Base-by-base conservation (phyloP, 495 filamentous ascomycete species). In the Penicillium ucsense region DNA sequence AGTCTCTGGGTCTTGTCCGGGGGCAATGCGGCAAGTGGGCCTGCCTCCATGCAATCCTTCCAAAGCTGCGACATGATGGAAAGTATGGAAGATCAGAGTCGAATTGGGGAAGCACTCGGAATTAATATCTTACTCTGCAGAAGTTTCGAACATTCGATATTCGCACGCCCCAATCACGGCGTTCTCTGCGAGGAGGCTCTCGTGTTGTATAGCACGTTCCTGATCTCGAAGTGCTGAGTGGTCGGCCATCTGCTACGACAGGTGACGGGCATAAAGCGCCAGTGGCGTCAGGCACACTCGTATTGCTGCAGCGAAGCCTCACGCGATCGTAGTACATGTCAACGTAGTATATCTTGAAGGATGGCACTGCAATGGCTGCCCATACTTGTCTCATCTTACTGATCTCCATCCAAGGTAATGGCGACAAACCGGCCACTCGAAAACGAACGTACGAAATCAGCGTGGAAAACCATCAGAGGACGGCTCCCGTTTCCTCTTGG, bases 401-500 rank as follows among this genome's bases (percentile, higher is more conserved):
- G 30, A 36, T 11, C 8, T 29, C 8, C 20, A 7, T 28, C 33
- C 31, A 5, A 11, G 43, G 43, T 28, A 8, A 45, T 45, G 43
- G 43, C 43, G 11, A 45, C 43, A 9, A 27, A 12, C 4, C 31
- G 5, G 35, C 20, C 33, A 34, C 35, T 32, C 3, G 43, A 45
- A 20, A 27, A 36, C n/a, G 43, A 45, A 28, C 29, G 10, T 8
- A 32, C 12, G 5, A 8, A 10, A 3, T 40, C 45, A 20, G 33
- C 45, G 12, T 47, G 45, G 45, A n/a, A 47, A 31, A 35, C 8
- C 12, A 40, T 47, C 5, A 34, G 9, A 28, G 12, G 27, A 5
- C 33, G 45, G 45, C 36, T 47, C 6, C 45, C 45, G 30, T 47
- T 47, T 33, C 45, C 45, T 1, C 40, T 47, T 31, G 45, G 45